phyloP scores from a whole-genome alignment of 176 grass and related monocot species.

The Cenchrus americanus region DNA sequence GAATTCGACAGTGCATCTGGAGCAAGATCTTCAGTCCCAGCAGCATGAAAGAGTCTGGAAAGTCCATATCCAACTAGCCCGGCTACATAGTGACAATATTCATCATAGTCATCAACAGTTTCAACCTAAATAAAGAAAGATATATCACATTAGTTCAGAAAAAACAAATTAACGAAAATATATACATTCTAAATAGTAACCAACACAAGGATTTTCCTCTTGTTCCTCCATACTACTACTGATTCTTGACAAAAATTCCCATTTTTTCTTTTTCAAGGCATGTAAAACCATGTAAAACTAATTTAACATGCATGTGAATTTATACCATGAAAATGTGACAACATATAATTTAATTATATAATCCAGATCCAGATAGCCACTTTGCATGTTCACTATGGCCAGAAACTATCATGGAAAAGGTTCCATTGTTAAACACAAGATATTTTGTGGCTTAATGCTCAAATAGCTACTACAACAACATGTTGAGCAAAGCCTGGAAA shows the following conservation, averaged over 20 bases:
- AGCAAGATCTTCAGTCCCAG: slow-evolving; percentile 75
- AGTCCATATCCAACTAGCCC: slow-evolving; percentile 94
- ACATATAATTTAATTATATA: slow-evolving; percentile 19
- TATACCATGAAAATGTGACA: slow-evolving; percentile 2
- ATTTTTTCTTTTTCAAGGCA: not conserved
- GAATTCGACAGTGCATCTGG: slow-evolving; percentile 81
- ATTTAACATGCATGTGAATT: not conserved
- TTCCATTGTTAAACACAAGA: not conserved
- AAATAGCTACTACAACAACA: not conserved
- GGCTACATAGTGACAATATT: slow-evolving; percentile 99
- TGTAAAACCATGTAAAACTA: slow-evolving; percentile 7
- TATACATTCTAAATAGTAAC: not conserved
- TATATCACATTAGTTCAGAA: slow-evolving; percentile 33
- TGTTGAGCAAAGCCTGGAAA: not conserved
- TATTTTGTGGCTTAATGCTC: not conserved
- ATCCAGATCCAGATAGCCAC: slow-evolving; percentile 19
- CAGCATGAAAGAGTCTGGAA: slow-evolving; percentile 92
- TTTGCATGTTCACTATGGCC: not conserved
- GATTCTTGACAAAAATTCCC: not conserved
- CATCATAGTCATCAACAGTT: slow-evolving; percentile 80
- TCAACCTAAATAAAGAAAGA: slow-evolving; percentile 69
- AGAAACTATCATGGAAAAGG: slow-evolving; percentile 10
- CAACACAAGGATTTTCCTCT: not conserved
- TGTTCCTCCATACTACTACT: not conserved
- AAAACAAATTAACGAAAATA: not conserved